Evolutionary conservation across 2,329 filamentous ascomycete species (phyloP), one percentile per base, ranked within the genome.

Genomic region (Mariannaea elegans): DNA sequence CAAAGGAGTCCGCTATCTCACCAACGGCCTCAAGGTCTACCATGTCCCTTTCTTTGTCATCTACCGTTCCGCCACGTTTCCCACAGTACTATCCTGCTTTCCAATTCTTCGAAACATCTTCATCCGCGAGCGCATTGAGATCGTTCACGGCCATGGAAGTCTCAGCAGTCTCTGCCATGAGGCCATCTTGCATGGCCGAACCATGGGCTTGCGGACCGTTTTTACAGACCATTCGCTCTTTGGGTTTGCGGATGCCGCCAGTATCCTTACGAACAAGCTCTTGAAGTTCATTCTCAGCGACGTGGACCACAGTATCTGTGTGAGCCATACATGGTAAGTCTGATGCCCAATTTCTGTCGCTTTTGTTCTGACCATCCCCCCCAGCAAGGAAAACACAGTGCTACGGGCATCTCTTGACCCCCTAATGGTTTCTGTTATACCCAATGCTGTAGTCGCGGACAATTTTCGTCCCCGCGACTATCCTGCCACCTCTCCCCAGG

Each of bases 171-270:
- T 99, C 49, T 97, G 94, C 73, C 92, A 97, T 72, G 95, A 99
- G 77, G 95, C 92, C 9, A 96, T 99, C 58, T 79, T 99, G 9
- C 95, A 99, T 78, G 95, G 92, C 10, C 84, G 95, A 56, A 98
- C 95, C 3, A 99, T 99, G 96, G 94, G 95, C 2, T 75, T 99
- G 68, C 87, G 94, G 49, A 97, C 96, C 0, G 94, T 97, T 42
- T 98, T 98, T 72, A 99, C 95, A 1, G 95, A 99, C 72, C 95
- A 99, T 77, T 97, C 94, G 38, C 83, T 99, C 3, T 98, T 98
- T 79, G 95, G 95, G 2, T 99, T 99, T 72, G 95, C 94, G 44
- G 96, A 99, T 77, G 94, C 95, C 1, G 93, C 88, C 1, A 98
- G 94, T 66, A 99, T 99, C 64, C 82, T 99, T 59, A 96, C 94